Percentiles rank a stretch among this genome's conserved stretches.
phyloP scores from a whole-genome alignment of 495 filamentous ascomycete species.

The Trichocladium uniseriatum region DNA sequence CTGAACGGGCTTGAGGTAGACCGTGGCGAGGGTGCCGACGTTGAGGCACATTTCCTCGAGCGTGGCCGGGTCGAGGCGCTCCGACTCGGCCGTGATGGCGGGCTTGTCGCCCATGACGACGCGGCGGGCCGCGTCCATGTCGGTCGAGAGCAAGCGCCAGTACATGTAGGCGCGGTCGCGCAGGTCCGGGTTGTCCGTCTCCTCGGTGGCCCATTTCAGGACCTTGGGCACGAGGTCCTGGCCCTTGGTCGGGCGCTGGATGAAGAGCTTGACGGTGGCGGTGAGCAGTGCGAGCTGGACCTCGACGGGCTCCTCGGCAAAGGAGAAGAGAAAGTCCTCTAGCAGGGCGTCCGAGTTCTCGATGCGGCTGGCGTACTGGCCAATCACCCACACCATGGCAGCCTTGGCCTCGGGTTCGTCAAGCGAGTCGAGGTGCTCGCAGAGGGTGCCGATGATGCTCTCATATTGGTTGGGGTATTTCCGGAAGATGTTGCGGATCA shows the following conservation, averaged over 20 bases:
- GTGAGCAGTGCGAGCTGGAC: constrained; percentile 93
- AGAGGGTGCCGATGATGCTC: constrained; percentile 88
- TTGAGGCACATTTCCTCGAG: constrained; percentile 96
- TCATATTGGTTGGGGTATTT: constrained; percentile 99
- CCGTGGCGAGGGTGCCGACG: constrained; percentile 90
- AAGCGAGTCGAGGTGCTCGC: constrained; percentile 91
- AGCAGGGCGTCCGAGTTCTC: constrained; percentile 90
- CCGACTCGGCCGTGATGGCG: constrained; percentile 89
- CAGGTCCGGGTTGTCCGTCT: constrained; percentile 96
- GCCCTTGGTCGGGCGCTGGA: constrained; percentile 90
- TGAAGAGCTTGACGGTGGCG: constrained; percentile 96
- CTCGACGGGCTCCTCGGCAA: constrained; percentile 87
- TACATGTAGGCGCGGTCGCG: constrained; percentile 98
- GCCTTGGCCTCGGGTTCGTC: constrained; percentile 99
- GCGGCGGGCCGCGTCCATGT: constrained; percentile 74
- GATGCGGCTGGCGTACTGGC: constrained; percentile 93
- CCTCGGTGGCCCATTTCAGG: constrained; percentile 96
- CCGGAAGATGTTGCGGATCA: constrained; percentile 97
- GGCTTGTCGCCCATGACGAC: constrained; percentile 97
- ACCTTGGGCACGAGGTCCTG: constrained; percentile 91
- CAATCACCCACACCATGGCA: constrained; percentile 99
- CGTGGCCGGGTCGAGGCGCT: constrained; percentile 83
- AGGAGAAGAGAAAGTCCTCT: constrained; percentile 89
- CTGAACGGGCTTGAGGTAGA: constrained; percentile 95
- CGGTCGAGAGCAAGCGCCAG: constrained; percentile 93